phyloP scores from a whole-genome alignment of 2,329 filamentous ascomycete genomes.

The Diaporthe ilicicola region DNA sequence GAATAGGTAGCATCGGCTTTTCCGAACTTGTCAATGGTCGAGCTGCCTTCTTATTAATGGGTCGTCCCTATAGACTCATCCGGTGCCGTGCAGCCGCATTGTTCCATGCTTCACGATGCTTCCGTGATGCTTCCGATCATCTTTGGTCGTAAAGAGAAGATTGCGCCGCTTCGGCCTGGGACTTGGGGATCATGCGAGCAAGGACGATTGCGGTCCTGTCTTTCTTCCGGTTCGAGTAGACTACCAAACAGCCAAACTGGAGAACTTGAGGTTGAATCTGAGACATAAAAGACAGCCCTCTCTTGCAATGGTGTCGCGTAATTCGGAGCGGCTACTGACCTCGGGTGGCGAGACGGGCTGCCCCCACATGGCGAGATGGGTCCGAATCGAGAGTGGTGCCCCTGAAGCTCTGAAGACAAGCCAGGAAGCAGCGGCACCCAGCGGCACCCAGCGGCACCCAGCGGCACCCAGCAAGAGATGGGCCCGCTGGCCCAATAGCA shows the following conservation, averaged over 20 bases:
- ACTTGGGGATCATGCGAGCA: background rate
- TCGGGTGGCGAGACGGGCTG: slow-evolving; percentile 9
- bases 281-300: background rate
- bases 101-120: background rate
- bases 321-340: slow-evolving; percentile 6
- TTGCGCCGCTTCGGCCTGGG: slow-evolving; percentile 7
- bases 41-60: background rate
- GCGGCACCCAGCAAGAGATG: background rate
- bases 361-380: slow-evolving; percentile 1
- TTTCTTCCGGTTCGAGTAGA: background rate
- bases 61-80: background rate
- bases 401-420: background rate
- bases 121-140: background rate
- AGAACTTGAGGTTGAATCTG: background rate
- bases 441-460: background rate
- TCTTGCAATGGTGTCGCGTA: background rate
- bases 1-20: slow-evolving; percentile 20
- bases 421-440: background rate
- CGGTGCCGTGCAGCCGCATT: background rate
- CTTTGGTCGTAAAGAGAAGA: background rate
- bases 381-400: slow-evolving; percentile 1
- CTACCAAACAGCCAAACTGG: too few species aligned
- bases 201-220: background rate
- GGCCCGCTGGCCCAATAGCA: background rate
- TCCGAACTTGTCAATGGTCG: background rate